Percentiles rank a stretch among this genome's conserved stretches.
These are phyloP conservation scores for Spirogloea muscicola DNA, from an alignment of 139 green algal species.

Conservation along the genomic window DNA sequence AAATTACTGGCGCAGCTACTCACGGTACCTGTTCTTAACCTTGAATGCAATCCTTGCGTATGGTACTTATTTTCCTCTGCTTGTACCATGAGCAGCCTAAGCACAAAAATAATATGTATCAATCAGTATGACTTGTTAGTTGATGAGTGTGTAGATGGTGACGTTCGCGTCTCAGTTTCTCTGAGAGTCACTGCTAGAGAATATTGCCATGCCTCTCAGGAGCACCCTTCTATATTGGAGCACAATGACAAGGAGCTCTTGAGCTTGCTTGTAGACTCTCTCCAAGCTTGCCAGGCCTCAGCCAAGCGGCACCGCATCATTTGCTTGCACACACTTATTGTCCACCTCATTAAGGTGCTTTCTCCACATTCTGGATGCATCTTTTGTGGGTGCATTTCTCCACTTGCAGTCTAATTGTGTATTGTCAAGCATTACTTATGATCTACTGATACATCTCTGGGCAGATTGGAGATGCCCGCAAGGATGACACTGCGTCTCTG, in stretches of 20 bases:
- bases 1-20: conserved; percentile 78
- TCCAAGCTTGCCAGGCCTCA: conserved; percentile 50
- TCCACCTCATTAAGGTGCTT: too few species aligned
- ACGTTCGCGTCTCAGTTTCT: background rate
- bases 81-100: background rate
- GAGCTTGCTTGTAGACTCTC: conserved; percentile 50
- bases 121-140: background rate
- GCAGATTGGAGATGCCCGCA: conserved; percentile 5
- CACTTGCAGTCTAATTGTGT: too few species aligned
- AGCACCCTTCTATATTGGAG: too few species aligned
- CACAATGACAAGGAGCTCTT: conserved; percentile 49
- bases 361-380: too few species aligned
- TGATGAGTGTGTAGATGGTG: background rate
- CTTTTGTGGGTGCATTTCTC: too few species aligned
- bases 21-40: too few species aligned
- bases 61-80: too few species aligned
- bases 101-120: background rate
- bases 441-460: too few species aligned
- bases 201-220: background rate
- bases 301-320: conserved; percentile 79
- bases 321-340: conserved; percentile 54
- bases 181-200: background rate
- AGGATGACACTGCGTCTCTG: conserved; percentile 30
- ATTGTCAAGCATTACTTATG: too few species aligned
- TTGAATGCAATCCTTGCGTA: too few species aligned